A percentile compares a stretch with the other conserved stretches of the same genome.
Conservation (phyloP, 306 rosid species). For the Vicia faba region DNA sequence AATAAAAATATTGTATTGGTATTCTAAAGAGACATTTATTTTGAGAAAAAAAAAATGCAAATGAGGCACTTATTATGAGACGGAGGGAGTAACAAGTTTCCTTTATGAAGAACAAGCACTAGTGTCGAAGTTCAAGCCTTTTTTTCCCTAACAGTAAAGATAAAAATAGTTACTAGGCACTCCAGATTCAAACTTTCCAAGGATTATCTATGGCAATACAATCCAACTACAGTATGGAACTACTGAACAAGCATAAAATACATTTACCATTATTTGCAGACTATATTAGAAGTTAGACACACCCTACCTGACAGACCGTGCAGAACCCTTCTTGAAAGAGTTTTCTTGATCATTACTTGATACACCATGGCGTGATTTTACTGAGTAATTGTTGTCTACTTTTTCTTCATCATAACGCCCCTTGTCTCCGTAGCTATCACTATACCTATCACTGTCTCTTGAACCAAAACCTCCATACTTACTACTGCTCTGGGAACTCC, state of each 20-base stretch:
- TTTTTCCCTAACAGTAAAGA: too few species aligned
- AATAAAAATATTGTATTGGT: too few species aligned
- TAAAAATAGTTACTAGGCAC: not conserved
- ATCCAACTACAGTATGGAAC: slow-evolving; percentile 5
- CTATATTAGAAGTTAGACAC: slow-evolving; percentile 29
- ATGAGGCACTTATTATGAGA: too few species aligned
- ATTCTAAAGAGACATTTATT: too few species aligned
- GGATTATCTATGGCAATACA: slow-evolving; percentile 10
- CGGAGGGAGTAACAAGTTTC: too few species aligned
- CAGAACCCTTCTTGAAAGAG: slow-evolving; percentile 63
- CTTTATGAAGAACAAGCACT: not conserved
- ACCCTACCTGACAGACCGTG: slow-evolving; percentile 60
- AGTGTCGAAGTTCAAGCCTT: not conserved
- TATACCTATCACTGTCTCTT: slow-evolving; percentile 50
- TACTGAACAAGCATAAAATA: slow-evolving; percentile 6
- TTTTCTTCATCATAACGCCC: slow-evolving; percentile 63
- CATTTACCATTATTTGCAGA: slow-evolving; percentile 17
- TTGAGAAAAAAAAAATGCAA: too few species aligned
- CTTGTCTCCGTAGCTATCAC: slow-evolving; percentile 61
- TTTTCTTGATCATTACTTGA: slow-evolving; percentile 51
- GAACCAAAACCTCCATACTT: slow-evolving; percentile 67
- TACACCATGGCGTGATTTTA: slow-evolving; percentile 51
- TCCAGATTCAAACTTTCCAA: slow-evolving; percentile 17
- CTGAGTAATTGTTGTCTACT: slow-evolving; percentile 49
- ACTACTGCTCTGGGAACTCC: slow-evolving; percentile 63